A percentile compares a stretch with the other conserved stretches of the same genome.
Evolutionary conservation across 148 eudicot species (phyloP).

Genomic region (Fallopia convolvulus): DNA sequence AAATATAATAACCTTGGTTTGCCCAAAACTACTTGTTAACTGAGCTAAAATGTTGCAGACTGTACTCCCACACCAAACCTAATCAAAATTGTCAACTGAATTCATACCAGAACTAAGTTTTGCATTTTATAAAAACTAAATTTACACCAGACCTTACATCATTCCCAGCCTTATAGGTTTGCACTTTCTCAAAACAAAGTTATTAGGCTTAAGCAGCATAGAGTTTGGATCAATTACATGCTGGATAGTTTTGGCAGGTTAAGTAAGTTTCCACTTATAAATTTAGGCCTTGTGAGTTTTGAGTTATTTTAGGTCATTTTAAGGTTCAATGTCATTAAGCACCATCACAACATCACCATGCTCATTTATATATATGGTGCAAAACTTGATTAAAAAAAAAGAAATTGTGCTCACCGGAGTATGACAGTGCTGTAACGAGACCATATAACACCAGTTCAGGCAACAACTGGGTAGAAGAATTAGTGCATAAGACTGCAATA

Average conservation of each 20-base stretch:
- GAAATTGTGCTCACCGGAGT: slow-evolving; percentile 60
- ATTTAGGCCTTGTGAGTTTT: background rate
- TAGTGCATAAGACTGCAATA: slow-evolving; percentile 37
- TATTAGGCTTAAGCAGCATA: background rate
- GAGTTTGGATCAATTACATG: background rate
- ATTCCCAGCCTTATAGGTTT: no score
- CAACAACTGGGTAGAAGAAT: slow-evolving; percentile 45
- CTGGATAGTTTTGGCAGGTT: background rate
- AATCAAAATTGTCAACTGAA: no score
- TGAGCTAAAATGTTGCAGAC: no score
- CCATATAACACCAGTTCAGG: slow-evolving; percentile 82
- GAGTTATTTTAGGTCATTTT: background rate
- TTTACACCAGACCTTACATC: no score
- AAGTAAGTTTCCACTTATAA: background rate
- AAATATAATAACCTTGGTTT: no score
- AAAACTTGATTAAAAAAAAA: background rate
- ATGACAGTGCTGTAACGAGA: slow-evolving; percentile 85
- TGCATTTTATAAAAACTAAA: no score
- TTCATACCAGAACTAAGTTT: no score
- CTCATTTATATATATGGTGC: background rate
- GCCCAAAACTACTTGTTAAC: no score
- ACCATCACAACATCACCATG: background rate
- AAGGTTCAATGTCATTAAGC: background rate
- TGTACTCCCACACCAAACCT: no score
- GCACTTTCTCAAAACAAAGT: background rate